Conservation (phyloP, 306 rosid genomes). For the Dicorynia guianensis region DNA sequence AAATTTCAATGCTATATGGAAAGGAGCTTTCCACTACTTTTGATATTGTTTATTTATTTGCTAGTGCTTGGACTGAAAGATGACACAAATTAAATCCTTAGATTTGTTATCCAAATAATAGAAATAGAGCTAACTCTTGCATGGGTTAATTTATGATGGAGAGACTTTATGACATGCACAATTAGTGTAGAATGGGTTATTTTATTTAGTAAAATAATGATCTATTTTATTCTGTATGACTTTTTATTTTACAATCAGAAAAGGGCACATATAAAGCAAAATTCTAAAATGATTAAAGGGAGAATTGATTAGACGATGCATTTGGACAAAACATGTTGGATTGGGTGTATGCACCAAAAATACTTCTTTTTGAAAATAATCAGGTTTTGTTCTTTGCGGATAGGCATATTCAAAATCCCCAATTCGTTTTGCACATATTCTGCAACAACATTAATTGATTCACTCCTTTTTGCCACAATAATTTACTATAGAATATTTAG, state of each 20-base stretch:
- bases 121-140: too few species aligned
- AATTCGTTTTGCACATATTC: not conserved
- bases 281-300: too few species aligned
- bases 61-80: not conserved
- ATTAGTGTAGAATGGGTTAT: not conserved
- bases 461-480: too few species aligned
- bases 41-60: not conserved
- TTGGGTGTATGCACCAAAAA: not conserved
- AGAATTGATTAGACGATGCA: too few species aligned
- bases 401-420: not conserved
- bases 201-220: too few species aligned
- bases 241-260: not conserved
- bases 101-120: not conserved
- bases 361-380: not conserved
- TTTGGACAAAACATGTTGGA: not conserved
- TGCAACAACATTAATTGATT: too few species aligned
- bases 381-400: not conserved
- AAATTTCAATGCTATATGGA: too few species aligned
- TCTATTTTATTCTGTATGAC: too few species aligned
- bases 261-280: not conserved
- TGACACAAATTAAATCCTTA: not conserved
- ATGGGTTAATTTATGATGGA: not conserved
- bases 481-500: too few species aligned
- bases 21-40: too few species aligned
- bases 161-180: not conserved